A percentile compares a stretch with the other conserved stretches of the same genome.
Conservation (phyloP, 306 rosid genomes). For the Corylus avellana region DNA sequence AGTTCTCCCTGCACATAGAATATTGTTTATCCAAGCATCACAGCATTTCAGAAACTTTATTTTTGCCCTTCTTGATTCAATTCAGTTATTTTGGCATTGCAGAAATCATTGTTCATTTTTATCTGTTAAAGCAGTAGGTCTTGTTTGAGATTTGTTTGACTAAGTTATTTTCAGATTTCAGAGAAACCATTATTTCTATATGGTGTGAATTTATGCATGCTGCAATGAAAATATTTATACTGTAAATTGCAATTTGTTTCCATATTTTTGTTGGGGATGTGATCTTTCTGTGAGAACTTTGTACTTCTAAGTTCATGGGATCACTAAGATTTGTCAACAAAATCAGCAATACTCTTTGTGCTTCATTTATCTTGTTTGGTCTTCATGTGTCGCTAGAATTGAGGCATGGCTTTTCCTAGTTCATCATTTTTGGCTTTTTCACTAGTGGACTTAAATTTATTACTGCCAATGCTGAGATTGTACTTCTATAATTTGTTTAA, state of each 20-base stretch:
- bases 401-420: not conserved
- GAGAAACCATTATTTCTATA: not conserved
- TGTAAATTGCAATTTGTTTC: not conserved
- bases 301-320: not conserved
- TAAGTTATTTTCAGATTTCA: not conserved
- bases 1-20: not conserved
- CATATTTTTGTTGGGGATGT: not conserved
- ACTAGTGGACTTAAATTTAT: slow-evolving; percentile 12
- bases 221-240: not conserved
- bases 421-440: not conserved
- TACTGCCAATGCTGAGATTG: not conserved
- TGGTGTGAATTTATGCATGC: not conserved
- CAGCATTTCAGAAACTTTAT: not conserved
- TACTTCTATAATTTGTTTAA: slow-evolving; percentile 12
- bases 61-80: not conserved
- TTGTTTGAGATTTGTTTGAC: not conserved
- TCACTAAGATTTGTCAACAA: not conserved
- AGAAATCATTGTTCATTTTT: not conserved
- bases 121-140: not conserved
- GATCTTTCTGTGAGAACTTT: not conserved
- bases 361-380: not conserved
- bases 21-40: not conserved
- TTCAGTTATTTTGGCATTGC: not conserved
- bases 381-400: not conserved
- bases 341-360: not conserved